These are phyloP conservation scores for Teratosphaeria pseudoeucalypti DNA, from an alignment of 2,329 filamentous ascomycete genomes.

Conservation along the genomic window DNA sequence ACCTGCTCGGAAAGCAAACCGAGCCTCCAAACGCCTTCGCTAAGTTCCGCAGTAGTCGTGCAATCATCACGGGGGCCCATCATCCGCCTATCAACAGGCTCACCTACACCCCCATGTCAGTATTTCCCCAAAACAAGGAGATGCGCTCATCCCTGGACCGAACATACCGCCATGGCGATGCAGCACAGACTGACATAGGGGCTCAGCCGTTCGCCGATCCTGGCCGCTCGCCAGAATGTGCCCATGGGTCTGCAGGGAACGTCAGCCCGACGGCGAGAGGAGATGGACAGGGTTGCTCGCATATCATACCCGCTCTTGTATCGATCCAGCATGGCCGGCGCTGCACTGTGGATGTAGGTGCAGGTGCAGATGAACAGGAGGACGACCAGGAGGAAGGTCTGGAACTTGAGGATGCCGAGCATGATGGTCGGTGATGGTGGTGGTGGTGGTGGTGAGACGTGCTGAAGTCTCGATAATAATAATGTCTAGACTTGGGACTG, in stretches of 20 bases:
- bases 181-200: conserved; percentile 94
- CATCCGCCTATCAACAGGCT: conserved; percentile 17
- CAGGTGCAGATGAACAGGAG: conserved; percentile 93
- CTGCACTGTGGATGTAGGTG: conserved; percentile 82
- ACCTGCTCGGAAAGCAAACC: neutral
- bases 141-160: conserved; percentile 1
- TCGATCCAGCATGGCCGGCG: conserved; percentile 80
- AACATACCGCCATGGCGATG: conserved; percentile 78
- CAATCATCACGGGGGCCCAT: neutral
- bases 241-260: conserved; percentile 40
- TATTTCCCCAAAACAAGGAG: neutral
- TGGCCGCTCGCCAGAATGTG: conserved; percentile 91
- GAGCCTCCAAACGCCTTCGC: neutral
- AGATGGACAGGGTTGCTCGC: neutral
- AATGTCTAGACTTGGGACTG: too few relatives aligned
- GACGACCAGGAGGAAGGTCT: conserved; percentile 87
- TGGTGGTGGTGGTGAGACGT: neutral
- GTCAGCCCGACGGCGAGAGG: neutral
- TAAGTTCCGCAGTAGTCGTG: neutral
- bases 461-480: neutral
- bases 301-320: conserved; percentile 73
- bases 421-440: conserved; percentile 29
- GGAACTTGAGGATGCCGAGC: conserved; percentile 98
- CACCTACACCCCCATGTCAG: conserved; percentile 8
- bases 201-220: conserved; percentile 84